Evolutionary conservation across 306 rosid genomes (phyloP).

Genomic region (Styphnolobium japonicum): DNA sequence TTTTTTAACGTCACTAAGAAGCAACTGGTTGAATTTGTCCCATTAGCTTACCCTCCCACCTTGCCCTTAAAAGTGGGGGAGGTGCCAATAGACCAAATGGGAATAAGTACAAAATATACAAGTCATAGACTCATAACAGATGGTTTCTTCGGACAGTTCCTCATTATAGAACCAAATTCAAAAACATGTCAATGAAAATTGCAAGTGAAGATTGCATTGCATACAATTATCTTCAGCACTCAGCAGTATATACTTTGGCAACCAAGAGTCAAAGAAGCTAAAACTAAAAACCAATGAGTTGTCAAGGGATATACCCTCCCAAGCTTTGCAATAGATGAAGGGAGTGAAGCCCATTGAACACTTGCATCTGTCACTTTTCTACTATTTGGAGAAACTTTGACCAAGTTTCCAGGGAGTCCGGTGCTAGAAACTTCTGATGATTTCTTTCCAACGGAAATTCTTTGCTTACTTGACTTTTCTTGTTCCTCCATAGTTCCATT

Average conservation of each 20-base stretch:
- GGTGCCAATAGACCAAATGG: neutral
- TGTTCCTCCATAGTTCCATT: constrained; percentile 60
- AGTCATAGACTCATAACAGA: neutral
- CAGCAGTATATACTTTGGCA: neutral
- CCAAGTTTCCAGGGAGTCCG: constrained; percentile 73
- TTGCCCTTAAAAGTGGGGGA: neutral
- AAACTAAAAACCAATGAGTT: constrained; percentile 3
- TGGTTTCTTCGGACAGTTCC: neutral
- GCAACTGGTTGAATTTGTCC: neutral
- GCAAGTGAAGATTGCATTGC: neutral
- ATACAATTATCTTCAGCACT: neutral
- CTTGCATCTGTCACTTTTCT: constrained; percentile 70
- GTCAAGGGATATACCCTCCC: constrained; percentile 65
- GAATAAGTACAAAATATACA: neutral
- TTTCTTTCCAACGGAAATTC: constrained; percentile 59
- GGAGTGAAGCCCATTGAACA: constrained; percentile 85
- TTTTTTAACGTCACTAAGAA: neutral
- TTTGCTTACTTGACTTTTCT: constrained; percentile 54
- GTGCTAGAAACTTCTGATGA: constrained; percentile 50
- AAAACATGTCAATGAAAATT: constrained; percentile 12
- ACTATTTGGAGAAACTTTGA: constrained; percentile 61
- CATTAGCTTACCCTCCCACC: neutral
- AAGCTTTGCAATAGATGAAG: constrained; percentile 86
- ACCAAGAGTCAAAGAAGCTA: neutral
- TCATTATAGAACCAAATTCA: neutral